These are phyloP conservation scores for Citrullus colocynthis DNA, from an alignment of 306 rosid species.

Conservation along the genomic window DNA sequence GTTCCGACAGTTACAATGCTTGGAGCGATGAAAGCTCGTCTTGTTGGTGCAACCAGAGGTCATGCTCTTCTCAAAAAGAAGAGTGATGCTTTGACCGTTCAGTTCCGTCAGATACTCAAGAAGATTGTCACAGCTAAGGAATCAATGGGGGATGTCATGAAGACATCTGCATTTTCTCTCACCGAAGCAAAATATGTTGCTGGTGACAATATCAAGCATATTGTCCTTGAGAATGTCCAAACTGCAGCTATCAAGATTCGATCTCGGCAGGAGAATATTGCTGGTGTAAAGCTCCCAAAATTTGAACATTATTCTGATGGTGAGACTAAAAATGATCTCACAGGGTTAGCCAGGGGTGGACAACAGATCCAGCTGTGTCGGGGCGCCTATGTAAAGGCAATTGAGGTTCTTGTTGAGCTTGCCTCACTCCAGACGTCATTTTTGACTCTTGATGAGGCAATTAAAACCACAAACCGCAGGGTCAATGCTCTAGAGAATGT, in stretches of 20 bases:
- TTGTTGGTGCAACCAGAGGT: slow-evolving; percentile 85
- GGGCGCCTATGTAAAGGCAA: slow-evolving; percentile 67
- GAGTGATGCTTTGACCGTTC: slow-evolving; percentile 90
- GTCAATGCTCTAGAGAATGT: slow-evolving; percentile 89
- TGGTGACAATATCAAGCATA: slow-evolving; percentile 78
- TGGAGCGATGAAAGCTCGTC: slow-evolving; percentile 71
- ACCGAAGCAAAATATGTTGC: slow-evolving; percentile 94
- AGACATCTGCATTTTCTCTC: slow-evolving; percentile 65
- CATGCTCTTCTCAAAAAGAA: slow-evolving; percentile 96
- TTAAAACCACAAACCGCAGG: slow-evolving; percentile 88
- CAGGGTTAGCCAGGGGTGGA: slow-evolving; percentile 91
- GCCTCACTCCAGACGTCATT: slow-evolving; percentile 94
- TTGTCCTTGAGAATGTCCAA: slow-evolving; percentile 74
- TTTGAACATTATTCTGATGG: slow-evolving; percentile 60
- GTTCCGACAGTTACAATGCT: slow-evolving; percentile 96
- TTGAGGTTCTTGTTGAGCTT: slow-evolving; percentile 92
- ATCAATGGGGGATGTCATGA: slow-evolving; percentile 93
- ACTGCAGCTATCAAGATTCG: slow-evolving; percentile 75
- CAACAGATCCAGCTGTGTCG: slow-evolving; percentile 92
- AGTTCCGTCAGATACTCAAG: slow-evolving; percentile 75
- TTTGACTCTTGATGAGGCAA: slow-evolving; percentile 82
- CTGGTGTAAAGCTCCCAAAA: slow-evolving; percentile 90
- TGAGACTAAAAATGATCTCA: slow-evolving; percentile 76
- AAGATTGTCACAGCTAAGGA: slow-evolving; percentile 86
- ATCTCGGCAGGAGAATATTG: slow-evolving; percentile 71